Conservation (phyloP, 495 filamentous ascomycete genomes). For the Staphylotrichum tortipilum region DNA sequence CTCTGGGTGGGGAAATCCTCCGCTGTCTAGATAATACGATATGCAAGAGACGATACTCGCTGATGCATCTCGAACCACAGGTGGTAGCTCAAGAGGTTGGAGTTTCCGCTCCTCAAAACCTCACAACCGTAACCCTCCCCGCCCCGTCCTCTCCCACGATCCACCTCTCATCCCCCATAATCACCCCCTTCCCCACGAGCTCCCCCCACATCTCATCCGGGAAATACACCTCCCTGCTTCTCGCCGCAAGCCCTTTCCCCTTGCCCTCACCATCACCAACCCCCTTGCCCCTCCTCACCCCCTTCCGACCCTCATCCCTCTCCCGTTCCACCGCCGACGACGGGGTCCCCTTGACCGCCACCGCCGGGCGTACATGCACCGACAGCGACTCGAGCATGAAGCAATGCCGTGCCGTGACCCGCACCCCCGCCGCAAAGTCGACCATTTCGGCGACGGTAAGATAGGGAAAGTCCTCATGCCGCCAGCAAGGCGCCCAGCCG, state of each 20-base stretch:
- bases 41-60: too few relatives aligned
- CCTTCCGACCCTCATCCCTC: background rate
- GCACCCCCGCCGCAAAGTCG: constrained; percentile 45
- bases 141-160: constrained; percentile 50
- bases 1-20: too few relatives aligned
- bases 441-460: constrained; percentile 48
- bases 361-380: constrained; percentile 19
- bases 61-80: too few relatives aligned
- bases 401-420: constrained; percentile 48
- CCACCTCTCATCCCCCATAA: constrained; percentile 56
- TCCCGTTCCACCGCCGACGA: background rate
- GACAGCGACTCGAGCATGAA: constrained; percentile 36
- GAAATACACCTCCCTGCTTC: constrained; percentile 31
- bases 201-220: constrained; percentile 41
- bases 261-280: too few relatives aligned
- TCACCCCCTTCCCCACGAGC: constrained; percentile 46
- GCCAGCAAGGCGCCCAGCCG: constrained; percentile 44
- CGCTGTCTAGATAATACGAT: too few relatives aligned
- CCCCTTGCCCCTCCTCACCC: too few relatives aligned
- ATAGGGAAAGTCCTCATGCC: constrained; percentile 47
- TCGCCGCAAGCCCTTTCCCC: constrained; percentile 12
- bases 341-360: constrained; percentile 13
- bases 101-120: constrained; percentile 43
- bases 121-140: constrained; percentile 45
- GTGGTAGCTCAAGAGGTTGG: background rate